phyloP scores from a whole-genome alignment of 495 filamentous ascomycete species.

The Pseudevernia furfuracea region DNA sequence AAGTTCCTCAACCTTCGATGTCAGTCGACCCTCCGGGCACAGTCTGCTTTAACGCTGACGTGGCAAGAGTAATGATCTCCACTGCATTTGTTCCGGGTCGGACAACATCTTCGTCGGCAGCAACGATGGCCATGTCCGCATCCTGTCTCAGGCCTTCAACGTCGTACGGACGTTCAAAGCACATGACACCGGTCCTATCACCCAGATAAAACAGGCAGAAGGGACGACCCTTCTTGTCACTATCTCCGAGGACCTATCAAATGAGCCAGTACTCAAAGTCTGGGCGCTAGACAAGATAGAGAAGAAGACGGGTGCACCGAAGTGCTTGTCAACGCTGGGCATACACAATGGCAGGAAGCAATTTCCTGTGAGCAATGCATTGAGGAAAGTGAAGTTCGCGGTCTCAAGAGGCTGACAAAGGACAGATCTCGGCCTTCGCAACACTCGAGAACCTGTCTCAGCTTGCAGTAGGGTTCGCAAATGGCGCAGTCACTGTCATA shows the following conservation, averaged over 20 bases:
- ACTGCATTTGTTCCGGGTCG: constrained; percentile 73
- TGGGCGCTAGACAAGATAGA: constrained; percentile 93
- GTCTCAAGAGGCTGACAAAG: constrained; percentile 7
- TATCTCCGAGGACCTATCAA: constrained; percentile 76
- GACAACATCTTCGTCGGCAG: constrained; percentile 85
- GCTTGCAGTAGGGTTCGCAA: constrained; percentile 89
- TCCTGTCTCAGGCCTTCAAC: constrained; percentile 81
- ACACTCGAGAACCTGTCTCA: constrained; percentile 80
- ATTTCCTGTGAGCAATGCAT: constrained; percentile 60
- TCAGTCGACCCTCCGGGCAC: constrained; percentile 38
- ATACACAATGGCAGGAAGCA: constrained; percentile 88
- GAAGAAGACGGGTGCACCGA: constrained; percentile 84
- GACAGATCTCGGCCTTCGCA: constrained; percentile 83
- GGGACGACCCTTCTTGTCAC: constrained; percentile 82
- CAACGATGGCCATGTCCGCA: constrained; percentile 74
- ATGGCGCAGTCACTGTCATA: constrained; percentile 88
- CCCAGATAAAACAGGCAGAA: constrained; percentile 91
- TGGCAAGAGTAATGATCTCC: constrained; percentile 50
- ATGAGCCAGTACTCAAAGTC: constrained; percentile 83
- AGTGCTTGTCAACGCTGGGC: constrained; percentile 72
- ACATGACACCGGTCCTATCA: constrained; percentile 69
- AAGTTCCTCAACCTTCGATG: constrained; percentile 53
- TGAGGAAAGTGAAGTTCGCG: neutral
- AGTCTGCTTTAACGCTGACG: constrained; percentile 31
- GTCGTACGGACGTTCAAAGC: constrained; percentile 78